Conservation (phyloP, 768 basidiomycete species). For the Thelephora aurantiotincta region DNA sequence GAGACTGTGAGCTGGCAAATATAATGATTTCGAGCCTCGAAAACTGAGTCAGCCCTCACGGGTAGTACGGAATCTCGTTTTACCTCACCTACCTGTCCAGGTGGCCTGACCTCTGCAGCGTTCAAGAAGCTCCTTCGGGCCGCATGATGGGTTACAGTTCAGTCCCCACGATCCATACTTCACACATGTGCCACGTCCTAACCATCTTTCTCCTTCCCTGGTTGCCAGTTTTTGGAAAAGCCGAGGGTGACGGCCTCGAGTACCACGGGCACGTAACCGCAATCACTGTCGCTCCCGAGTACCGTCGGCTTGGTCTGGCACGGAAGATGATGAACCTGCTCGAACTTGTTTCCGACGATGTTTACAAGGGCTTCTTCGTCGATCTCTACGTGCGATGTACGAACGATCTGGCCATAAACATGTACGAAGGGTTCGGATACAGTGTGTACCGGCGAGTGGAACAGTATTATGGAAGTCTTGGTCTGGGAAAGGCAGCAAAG, state of each 20-base stretch:
- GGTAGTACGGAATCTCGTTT: slow-evolving; percentile 79
- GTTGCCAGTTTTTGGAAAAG: slow-evolving; percentile 77
- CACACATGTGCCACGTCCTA: neutral
- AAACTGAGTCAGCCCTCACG: neutral
- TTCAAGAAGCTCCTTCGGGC: slow-evolving; percentile 68
- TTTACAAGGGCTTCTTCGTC: slow-evolving; percentile 79
- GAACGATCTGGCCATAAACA: slow-evolving; percentile 68
- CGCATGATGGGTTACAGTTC: slow-evolving; percentile 89
- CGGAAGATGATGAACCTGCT: slow-evolving; percentile 77
- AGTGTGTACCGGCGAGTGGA: slow-evolving; percentile 83
- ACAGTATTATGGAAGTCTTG: slow-evolving; percentile 79
- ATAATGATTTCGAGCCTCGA: neutral
- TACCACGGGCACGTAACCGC: slow-evolving; percentile 96
- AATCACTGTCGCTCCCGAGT: slow-evolving; percentile 86
- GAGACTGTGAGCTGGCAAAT: slow-evolving; percentile 61
- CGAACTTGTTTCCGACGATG: slow-evolving; percentile 71
- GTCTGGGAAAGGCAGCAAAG: slow-evolving; percentile 57
- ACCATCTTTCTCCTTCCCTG: neutral
- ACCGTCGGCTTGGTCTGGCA: slow-evolving; percentile 78
- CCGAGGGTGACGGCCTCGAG: slow-evolving; percentile 61
- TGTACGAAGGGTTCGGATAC: slow-evolving; percentile 87
- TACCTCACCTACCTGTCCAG: slow-evolving; percentile 80
- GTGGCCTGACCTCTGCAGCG: slow-evolving; percentile 87
- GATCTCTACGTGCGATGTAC: slow-evolving; percentile 92
- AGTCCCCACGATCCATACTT: slow-evolving; percentile 13